phyloP scores from a whole-genome alignment of 2,329 filamentous ascomycete species.

The Ascomycota sp. region DNA sequence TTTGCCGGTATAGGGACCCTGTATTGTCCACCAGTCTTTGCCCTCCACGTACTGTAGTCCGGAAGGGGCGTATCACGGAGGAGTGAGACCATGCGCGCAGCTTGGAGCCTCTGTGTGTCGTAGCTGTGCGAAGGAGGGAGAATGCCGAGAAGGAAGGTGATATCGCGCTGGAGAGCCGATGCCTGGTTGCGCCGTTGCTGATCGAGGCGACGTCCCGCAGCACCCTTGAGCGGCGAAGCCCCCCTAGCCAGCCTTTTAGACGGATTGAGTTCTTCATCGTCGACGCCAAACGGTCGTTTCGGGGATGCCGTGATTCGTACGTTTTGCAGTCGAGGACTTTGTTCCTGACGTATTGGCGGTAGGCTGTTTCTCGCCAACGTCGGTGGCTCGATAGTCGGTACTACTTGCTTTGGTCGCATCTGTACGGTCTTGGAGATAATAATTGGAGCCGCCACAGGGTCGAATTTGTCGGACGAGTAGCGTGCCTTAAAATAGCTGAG shows the following conservation, averaged over 20 bases:
- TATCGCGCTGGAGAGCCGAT: constrained; percentile 52
- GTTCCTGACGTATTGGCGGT: constrained; percentile 13
- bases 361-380: constrained; percentile 25
- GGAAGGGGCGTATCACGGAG: constrained; percentile 50
- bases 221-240: constrained; percentile 84
- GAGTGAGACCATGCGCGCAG: constrained; percentile 51
- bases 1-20: constrained; percentile 15
- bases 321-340: constrained; percentile 27
- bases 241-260: constrained; percentile 74
- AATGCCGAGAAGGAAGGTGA: constrained; percentile 46
- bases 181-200: constrained; percentile 47
- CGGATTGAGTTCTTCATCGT: constrained; percentile 55
- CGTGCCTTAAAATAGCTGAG: constrained; percentile 57
- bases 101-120: constrained; percentile 46
- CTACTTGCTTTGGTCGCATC: constrained; percentile 41
- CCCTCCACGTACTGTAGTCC: constrained; percentile 34
- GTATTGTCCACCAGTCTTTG: constrained; percentile 16
- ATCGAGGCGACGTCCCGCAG: constrained; percentile 66
- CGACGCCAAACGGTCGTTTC: constrained; percentile 39
- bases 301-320: constrained; percentile 30
- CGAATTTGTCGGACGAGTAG: constrained; percentile 51
- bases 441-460: constrained; percentile 61
- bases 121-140: constrained; percentile 58
- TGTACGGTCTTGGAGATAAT: constrained; percentile 69
- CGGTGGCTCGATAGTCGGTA: constrained; percentile 33